phyloP scores from a whole-genome alignment of 169 alveolate genomes.

The Miamiensis avidus region DNA sequence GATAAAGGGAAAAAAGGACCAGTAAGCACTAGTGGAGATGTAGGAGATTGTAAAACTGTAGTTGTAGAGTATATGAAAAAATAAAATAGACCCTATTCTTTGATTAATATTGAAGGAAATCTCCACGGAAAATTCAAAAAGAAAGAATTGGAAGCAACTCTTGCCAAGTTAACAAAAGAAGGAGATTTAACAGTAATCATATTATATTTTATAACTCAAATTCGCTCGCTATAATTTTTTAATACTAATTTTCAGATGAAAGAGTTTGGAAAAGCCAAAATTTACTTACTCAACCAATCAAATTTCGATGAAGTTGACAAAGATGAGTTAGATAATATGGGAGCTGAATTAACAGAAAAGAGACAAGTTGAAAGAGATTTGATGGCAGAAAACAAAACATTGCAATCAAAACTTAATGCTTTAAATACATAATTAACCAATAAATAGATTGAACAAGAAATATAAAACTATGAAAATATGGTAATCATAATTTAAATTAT shows the following conservation, averaged over 20 bases:
- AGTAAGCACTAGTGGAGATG: background rate
- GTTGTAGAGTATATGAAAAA: conserved; percentile 56
- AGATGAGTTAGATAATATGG: conserved; percentile 45
- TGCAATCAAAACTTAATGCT: background rate
- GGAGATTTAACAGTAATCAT: background rate
- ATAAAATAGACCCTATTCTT: conserved; percentile 54
- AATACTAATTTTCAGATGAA: conserved; percentile 34
- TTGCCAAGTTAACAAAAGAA: conserved; percentile 36
- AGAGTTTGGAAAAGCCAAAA: conserved; percentile 63
- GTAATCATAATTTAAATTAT: background rate
- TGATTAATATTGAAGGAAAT: conserved; percentile 47
- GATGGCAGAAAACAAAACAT: conserved; percentile 13
- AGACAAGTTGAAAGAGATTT: conserved; percentile 17
- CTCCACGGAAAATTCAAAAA: conserved; percentile 52
- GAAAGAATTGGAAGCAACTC: conserved; percentile 25
- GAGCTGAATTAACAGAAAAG: conserved; percentile 25
- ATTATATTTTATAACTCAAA: background rate
- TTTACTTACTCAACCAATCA: conserved; percentile 53
- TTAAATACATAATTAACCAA: conserved; percentile 8
- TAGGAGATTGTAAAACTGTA: background rate
- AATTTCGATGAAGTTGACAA: conserved; percentile 34
- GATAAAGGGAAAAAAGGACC: background rate
- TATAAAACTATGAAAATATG: conserved; percentile 2
- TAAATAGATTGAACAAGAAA: conserved; percentile 18
- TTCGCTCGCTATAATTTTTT: background rate